These are phyloP conservation scores for Hydrangea macrophylla DNA, from an alignment of 148 eudicot genomes.

Conservation along the genomic window DNA sequence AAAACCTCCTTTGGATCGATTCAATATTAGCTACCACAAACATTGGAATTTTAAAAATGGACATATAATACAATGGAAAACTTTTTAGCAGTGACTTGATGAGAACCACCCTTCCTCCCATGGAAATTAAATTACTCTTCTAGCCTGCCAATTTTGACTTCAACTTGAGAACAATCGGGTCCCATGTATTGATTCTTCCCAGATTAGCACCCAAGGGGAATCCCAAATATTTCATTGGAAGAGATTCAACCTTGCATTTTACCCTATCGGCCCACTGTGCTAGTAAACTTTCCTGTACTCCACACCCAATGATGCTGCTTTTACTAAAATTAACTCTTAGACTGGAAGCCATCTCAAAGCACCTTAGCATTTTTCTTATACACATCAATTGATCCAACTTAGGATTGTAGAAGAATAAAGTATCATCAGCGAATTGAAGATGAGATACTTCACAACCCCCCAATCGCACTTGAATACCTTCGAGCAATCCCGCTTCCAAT, in stretches of 20 bases:
- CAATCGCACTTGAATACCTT: not conserved
- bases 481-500: not conserved
- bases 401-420: not conserved
- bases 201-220: constrained; percentile 1
- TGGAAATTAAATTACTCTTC: not conserved
- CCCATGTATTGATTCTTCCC: not conserved
- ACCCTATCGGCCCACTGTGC: not conserved
- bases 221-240: not conserved
- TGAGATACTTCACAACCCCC: not conserved
- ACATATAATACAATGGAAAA: constrained; percentile 1
- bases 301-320: not conserved
- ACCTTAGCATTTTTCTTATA: not conserved
- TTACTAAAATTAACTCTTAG: not conserved
- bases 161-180: not conserved
- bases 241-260: not conserved
- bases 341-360: too few relatives aligned
- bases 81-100: not conserved
- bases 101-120: not conserved
- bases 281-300: not conserved
- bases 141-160: not conserved
- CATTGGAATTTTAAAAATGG: not conserved
- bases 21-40: not conserved
- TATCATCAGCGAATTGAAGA: too few relatives aligned
- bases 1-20: not conserved
- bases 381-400: too few relatives aligned